Evolutionary conservation across 1,284 basidiomycete species (phyloP).

Genomic region (Hemileia vastatrix): DNA sequence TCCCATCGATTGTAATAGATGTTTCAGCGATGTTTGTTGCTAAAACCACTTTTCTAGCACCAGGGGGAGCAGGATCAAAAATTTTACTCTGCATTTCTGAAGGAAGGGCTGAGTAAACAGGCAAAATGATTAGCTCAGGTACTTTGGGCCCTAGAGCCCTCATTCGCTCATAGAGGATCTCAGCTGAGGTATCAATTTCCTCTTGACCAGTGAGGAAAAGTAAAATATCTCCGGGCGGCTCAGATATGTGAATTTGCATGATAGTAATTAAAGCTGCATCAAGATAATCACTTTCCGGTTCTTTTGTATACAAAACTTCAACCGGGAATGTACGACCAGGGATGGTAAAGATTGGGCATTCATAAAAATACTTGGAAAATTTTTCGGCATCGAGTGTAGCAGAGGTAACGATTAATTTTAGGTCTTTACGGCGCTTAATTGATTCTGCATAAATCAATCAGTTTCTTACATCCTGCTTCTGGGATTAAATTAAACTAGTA

Average conservation of each 20-base stretch:
- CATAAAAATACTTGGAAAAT: conserved; percentile 97
- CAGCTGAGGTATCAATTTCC: conserved; percentile 95
- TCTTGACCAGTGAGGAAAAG: conserved; percentile 98
- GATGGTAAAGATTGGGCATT: conserved; percentile 99
- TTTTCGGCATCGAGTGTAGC: conserved; percentile 99
- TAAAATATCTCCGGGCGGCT: conserved; percentile 89
- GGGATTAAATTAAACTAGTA: neutral
- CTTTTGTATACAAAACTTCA: conserved; percentile 93
- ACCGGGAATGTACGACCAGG: conserved; percentile 98
- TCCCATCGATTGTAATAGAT: conserved; percentile 92
- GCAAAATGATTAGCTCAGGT: conserved; percentile 88
- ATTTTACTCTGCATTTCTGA: conserved; percentile 96
- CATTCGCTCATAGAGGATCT: conserved; percentile 96
- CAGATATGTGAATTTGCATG: conserved; percentile 98
- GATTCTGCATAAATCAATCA: conserved; percentile 51
- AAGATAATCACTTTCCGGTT: conserved; percentile 96
- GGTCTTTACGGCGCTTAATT: conserved; percentile 80
- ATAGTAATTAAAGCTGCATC: conserved; percentile 96
- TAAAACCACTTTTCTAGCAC: conserved; percentile 91
- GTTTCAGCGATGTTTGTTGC: conserved; percentile 99
- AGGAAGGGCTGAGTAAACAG: conserved; percentile 93
- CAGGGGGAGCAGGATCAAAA: conserved; percentile 94
- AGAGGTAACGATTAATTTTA: conserved; percentile 96
- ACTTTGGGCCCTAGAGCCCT: conserved; percentile 94
- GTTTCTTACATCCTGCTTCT: neutral